phyloP scores from a whole-genome alignment of 2,329 filamentous ascomycete genomes.

The Monascus ruber region DNA sequence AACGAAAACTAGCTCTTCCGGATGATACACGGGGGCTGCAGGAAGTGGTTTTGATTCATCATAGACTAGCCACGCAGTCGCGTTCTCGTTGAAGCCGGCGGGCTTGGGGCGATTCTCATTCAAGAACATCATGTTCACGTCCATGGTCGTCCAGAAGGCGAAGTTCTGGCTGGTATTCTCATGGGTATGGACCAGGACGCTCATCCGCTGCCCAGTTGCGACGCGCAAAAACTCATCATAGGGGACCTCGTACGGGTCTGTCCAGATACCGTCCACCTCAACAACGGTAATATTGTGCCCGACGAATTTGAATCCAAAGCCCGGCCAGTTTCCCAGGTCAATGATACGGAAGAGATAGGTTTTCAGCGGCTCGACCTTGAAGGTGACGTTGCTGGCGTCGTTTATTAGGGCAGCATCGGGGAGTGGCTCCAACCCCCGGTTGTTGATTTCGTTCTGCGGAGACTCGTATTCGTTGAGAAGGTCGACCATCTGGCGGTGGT shows the following conservation, averaged over 20 bases:
- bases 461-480: conserved; percentile 36
- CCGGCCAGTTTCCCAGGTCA: conserved; percentile 59
- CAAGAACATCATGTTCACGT: conserved; percentile 41
- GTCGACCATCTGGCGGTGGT: conserved; percentile 47
- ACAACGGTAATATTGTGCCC: conserved; percentile 29
- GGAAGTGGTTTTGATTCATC: conserved; percentile 29
- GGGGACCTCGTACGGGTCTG: conserved; percentile 14
- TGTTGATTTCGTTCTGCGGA: conserved; percentile 8
- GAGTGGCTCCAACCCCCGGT: conserved; percentile 45
- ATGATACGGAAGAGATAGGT: conserved; percentile 64
- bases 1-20: conserved; percentile 38
- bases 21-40: too few species aligned
- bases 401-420: conserved; percentile 61
- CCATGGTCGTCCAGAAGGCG: conserved; percentile 58
- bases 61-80: conserved; percentile 32
- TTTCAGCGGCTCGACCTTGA: conserved; percentile 53
- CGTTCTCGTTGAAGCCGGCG: conserved; percentile 50
- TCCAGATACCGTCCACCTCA: conserved; percentile 25
- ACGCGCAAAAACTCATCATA: conserved; percentile 55
- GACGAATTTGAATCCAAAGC: conserved; percentile 39
- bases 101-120: conserved; percentile 40
- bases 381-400: conserved; percentile 50
- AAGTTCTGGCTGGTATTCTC: conserved; percentile 53
- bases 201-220: conserved; percentile 53
- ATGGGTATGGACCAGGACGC: conserved; percentile 48